phyloP scores from a whole-genome alignment of 2,329 filamentous ascomycete genomes.

The Scorias spongiosa region DNA sequence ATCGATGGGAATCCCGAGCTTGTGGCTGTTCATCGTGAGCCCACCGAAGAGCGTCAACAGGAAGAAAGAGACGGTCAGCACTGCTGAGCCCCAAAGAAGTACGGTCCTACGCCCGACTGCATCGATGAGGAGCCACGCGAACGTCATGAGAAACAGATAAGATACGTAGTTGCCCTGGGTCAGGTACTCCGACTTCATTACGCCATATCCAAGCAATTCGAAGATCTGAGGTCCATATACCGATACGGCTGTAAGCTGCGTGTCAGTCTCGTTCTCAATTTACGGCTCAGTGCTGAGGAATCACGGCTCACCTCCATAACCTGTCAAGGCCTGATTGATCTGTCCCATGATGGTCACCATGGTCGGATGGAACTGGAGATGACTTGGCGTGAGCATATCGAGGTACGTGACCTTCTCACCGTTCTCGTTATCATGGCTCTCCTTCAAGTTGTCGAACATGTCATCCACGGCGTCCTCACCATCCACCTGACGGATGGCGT shows the following conservation, averaged over 20 bases:
- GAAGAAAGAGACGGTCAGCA: slow-evolving; percentile 35
- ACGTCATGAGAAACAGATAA: slow-evolving; percentile 46
- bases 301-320: slow-evolving; percentile 17
- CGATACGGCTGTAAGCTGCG: slow-evolving; percentile 32
- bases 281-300: not conserved
- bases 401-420: slow-evolving; percentile 34
- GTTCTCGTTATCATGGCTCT: slow-evolving; percentile 34
- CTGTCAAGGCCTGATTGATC: slow-evolving; percentile 43
- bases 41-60: slow-evolving; percentile 38
- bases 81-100: slow-evolving; percentile 37
- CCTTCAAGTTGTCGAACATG: slow-evolving; percentile 23
- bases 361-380: slow-evolving; percentile 44
- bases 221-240: slow-evolving; percentile 52
- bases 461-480: slow-evolving; percentile 36
- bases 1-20: slow-evolving; percentile 25
- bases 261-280: not conserved
- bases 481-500: slow-evolving; percentile 32
- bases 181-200: slow-evolving; percentile 37
- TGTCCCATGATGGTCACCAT: slow-evolving; percentile 48
- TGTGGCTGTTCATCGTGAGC: slow-evolving; percentile 27
- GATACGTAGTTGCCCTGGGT: slow-evolving; percentile 46
- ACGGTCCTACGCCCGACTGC: slow-evolving; percentile 38
- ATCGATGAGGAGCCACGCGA: slow-evolving; percentile 45
- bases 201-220: slow-evolving; percentile 42
- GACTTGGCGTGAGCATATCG: slow-evolving; percentile 42